Evolutionary conservation across 306 rosid genomes (phyloP), one percentile per base, ranked within the genome.

Genomic region (Lathyrus aphaca): DNA sequence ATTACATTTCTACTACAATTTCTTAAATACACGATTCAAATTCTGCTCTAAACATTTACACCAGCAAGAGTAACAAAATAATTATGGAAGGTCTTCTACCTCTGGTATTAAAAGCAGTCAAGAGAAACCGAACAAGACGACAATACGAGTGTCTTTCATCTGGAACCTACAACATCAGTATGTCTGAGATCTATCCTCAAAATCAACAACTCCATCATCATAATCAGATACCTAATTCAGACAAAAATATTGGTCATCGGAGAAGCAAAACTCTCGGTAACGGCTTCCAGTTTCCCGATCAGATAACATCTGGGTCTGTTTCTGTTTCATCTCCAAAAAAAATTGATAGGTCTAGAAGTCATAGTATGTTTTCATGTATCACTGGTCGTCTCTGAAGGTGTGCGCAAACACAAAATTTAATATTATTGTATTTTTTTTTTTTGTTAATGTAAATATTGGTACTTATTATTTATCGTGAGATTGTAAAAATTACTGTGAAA

Each of bases 81-180:
- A 18, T 27, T 56, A 56, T 82, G 86, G 86, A 82, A 58, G 86
- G 86, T 71, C 76, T 82, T 74, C 35, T 82, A 3, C 86, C 86
- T 60, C 25, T 82, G 62, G 73, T 82, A 43, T 66, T 0, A 54
- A 82, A 44, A 78, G 86, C 81, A 44, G 43, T 82, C 29, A 82
- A 74, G 81, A 82, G 11, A 53, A 78, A 62, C 72, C 63, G 15
- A 55, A 82, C 72, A 5, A 45, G 81, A 69, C 16, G 81, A 4
- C 69, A 74, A 4, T 82, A 82, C 3, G 61, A 82, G 64, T 73
- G 69, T 60, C 80, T 78, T 60, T 71, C 79, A 40, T 71, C 81
- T 11, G 71, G 16, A 42, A 14, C 40, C 58, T 61, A 44, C 68
- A 69, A 74, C 73, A 64, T 70, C 44, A 64, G 14, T 73, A 71